Conservation (phyloP, 2,329 filamentous ascomycete species). For the Hortaea sp. region DNA sequence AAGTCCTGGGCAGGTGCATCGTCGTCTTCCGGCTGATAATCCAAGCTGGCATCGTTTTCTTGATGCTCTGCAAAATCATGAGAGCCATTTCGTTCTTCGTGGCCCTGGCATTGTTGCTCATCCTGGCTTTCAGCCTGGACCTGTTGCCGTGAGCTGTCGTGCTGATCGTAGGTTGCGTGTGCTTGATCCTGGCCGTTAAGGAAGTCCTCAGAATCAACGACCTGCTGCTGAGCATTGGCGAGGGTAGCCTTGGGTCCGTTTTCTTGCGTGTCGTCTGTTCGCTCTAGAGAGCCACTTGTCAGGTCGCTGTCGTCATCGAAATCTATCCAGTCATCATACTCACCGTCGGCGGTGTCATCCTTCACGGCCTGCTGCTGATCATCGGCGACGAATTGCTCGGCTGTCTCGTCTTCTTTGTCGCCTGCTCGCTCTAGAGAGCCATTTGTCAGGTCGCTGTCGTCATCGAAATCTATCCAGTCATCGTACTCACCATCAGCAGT, state of each 20-base stretch:
- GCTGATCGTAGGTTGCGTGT: too few species aligned
- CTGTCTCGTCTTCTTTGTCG: constrained; percentile 9
- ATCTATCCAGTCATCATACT: constrained; percentile 14
- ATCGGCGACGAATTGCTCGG: too few species aligned
- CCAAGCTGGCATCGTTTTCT: too few species aligned
- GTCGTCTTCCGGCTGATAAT: too few species aligned
- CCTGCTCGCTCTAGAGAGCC: constrained; percentile 11
- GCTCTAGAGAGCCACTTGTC: constrained; percentile 15
- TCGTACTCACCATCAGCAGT: constrained; percentile 20
- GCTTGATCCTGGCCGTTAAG: too few species aligned
- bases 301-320: constrained; percentile 12
- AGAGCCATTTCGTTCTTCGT: too few species aligned
- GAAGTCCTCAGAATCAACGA: not conserved
- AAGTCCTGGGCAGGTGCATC: too few species aligned
- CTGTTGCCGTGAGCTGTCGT: too few species aligned
- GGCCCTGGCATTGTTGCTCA: too few species aligned
- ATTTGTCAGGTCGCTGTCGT: constrained; percentile 16
- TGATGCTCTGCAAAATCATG: too few species aligned
- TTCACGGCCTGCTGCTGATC: constrained; percentile 1
- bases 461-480: constrained; percentile 16
- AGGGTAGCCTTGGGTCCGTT: constrained; percentile 4
- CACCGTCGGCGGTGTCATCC: constrained; percentile 3
- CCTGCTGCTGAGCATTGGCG: not conserved
- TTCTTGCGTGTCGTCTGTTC: constrained; percentile 8
- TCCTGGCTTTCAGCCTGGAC: too few species aligned